Conservation (phyloP, 164 flowering plant genomes). For the Vitis amurensis region DNA sequence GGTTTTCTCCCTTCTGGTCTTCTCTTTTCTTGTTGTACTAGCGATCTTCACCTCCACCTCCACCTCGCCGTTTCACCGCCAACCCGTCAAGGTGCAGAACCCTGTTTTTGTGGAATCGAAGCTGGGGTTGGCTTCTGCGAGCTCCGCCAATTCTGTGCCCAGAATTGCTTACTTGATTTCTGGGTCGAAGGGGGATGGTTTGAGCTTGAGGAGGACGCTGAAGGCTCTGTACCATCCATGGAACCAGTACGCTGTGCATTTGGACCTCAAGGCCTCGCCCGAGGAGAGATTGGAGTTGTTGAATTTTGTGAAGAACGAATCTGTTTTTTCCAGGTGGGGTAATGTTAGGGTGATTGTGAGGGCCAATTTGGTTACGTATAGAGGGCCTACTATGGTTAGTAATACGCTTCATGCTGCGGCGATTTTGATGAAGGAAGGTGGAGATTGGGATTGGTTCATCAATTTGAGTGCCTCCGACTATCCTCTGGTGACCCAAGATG, state of each 20-base stretch:
- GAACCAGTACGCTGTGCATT: conserved; percentile 72
- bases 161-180: conserved; percentile 73
- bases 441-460: conserved; percentile 89
- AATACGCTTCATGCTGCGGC: conserved; percentile 84
- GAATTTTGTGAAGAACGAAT: conserved; percentile 42
- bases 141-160: conserved; percentile 39
- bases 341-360: conserved; percentile 57
- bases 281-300: conserved; percentile 63
- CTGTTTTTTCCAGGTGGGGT: conserved; percentile 45
- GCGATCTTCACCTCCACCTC: conserved; percentile 29
- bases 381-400: conserved; percentile 85
- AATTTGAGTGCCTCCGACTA: conserved; percentile 89
- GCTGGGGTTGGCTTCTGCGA: conserved; percentile 20
- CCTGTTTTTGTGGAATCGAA: conserved; percentile 68
- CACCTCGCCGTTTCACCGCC: conserved; percentile 12
- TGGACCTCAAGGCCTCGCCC: conserved; percentile 65
- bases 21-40: conserved; percentile 28
- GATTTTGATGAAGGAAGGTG: conserved; percentile 65
- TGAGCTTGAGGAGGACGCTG: conserved; percentile 57
- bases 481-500: conserved; percentile 90
- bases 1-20: conserved; percentile 23
- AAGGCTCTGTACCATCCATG: conserved; percentile 75
- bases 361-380: conserved; percentile 78
- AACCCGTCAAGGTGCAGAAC: conserved; percentile 8
- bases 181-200: conserved; percentile 69